A percentile compares a stretch with the other conserved stretches of the same genome.
Evolutionary conservation across 768 basidiomycete genomes (phyloP).

Genomic region (Candolleomyces eurysporus): DNA sequence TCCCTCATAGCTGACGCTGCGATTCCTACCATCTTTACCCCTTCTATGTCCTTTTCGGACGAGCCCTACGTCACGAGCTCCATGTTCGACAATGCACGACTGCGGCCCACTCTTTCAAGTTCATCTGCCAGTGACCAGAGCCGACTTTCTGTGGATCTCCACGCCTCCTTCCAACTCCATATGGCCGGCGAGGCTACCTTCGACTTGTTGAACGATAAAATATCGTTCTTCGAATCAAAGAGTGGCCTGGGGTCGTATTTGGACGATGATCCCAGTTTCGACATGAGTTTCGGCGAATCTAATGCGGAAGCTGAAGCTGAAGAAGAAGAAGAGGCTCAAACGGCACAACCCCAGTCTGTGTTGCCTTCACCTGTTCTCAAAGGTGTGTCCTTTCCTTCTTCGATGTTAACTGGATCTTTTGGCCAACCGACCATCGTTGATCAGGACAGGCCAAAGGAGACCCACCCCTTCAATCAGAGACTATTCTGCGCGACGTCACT

Average conservation of each 20-base stretch:
- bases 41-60: slow-evolving; percentile 20
- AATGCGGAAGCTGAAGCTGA: slow-evolving; percentile 9
- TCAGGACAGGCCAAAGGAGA: not conserved
- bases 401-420: no score
- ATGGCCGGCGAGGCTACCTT: slow-evolving; percentile 47
- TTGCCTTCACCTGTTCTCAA: no score
- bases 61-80: slow-evolving; percentile 1
- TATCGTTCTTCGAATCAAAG: slow-evolving; percentile 41
- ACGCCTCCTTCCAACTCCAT: slow-evolving; percentile 47
- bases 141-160: slow-evolving; percentile 44
- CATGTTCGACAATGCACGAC: slow-evolving; percentile 17
- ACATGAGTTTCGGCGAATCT: slow-evolving; percentile 25
- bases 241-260: slow-evolving; percentile 32
- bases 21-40: slow-evolving; percentile 19
- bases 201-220: slow-evolving; percentile 51
- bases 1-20: slow-evolving; percentile 22
- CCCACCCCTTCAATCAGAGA: not conserved
- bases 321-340: not conserved
- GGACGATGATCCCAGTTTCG: slow-evolving; percentile 42
- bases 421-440: no score
- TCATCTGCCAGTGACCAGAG: slow-evolving; percentile 25
- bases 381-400: no score
- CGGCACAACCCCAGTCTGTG: no score
- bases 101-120: slow-evolving; percentile 23
- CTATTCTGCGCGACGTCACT: not conserved